These are phyloP conservation scores for Tilletia caries DNA, from an alignment of 1,284 basidiomycete genomes.

Conservation along the genomic window DNA sequence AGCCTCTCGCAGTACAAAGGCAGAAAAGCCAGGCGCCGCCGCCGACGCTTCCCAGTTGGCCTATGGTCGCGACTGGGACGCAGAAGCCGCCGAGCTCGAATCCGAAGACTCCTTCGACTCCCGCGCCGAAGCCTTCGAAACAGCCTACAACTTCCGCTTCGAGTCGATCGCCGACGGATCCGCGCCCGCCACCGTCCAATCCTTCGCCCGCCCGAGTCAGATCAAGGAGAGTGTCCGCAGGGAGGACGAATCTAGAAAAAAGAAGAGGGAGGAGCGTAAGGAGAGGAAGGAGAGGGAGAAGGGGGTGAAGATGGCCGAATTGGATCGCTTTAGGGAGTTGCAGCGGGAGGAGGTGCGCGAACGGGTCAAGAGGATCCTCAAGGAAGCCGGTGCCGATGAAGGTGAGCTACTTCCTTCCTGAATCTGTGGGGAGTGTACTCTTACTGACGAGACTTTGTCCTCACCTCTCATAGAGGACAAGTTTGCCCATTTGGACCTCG, in stretches of 20 bases:
- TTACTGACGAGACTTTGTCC: neutral
- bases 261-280: slow-evolving; percentile 44
- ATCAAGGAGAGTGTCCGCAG: slow-evolving; percentile 43
- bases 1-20: neutral
- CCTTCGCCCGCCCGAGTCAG: slow-evolving; percentile 36
- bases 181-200: slow-evolving; percentile 39
- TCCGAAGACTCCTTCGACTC: slow-evolving; percentile 47
- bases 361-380: slow-evolving; percentile 39
- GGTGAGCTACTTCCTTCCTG: slow-evolving; percentile 16
- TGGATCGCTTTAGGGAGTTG: slow-evolving; percentile 40
- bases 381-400: slow-evolving; percentile 37
- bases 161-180: slow-evolving; percentile 40
- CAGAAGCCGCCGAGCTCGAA: slow-evolving; percentile 50
- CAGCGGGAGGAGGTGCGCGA: slow-evolving; percentile 48
- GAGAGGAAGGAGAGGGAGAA: slow-evolving; percentile 48
- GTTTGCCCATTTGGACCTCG: slow-evolving; percentile 41
- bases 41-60: neutral
- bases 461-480: slow-evolving; percentile 20
- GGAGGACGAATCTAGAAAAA: slow-evolving; percentile 46
- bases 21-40: neutral
- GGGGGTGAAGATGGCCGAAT: slow-evolving; percentile 43
- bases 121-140: slow-evolving; percentile 50
- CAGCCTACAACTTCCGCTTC: slow-evolving; percentile 53
- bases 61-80: slow-evolving; percentile 47
- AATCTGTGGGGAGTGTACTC: neutral